Evolutionary conservation across 352 stramenopile species (phyloP), one percentile per base, ranked within the genome.

Genomic region (Globisporangium middletonii): DNA sequence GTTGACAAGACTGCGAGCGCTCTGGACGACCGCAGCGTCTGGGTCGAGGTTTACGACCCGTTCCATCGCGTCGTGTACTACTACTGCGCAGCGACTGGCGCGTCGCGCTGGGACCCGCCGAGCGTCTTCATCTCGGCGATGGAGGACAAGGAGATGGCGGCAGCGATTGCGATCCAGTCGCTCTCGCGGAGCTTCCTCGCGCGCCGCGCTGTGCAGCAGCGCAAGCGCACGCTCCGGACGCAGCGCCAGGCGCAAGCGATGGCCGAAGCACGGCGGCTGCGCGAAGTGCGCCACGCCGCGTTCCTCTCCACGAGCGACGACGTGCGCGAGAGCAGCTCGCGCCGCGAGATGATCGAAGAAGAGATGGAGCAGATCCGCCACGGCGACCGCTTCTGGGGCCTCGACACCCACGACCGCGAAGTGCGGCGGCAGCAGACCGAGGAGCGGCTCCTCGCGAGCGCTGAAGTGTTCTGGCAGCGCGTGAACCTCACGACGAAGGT

Each of bases 21-120:
- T 38, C 33, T 13, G 33, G 45, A 50, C 23, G 46, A 43, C 28
- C 7, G 6, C 41, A 37, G 54, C 7, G 47, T 68, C 11, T 88
- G 78, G 75, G 65, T 88, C 30, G 78, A 88, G 65, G 78, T 88
- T 23, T 88, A 77, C 56, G 75, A 88, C 26, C 78, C 75, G 1
- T 68, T 73, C 42, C 64, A 79, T 38, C 76, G 78, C 27, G 59
- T 81, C 30, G 60, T 80, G 41, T 88, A 88, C 53, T 88, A 88
- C 59, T 79, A 80, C 53, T 80, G 69, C 48, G 63, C 75, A 8
- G 48, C 57, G 1, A 82, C 78, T 7, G 64, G 63, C 18, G 70
- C 77, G 50, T 82, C 73, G 11, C 65, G 73, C 1, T 85, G 72
- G 75, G 73, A 85, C 38, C 60, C 70, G 0, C 70, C 78, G 7